phyloP scores from a whole-genome alignment of 2,329 filamentous ascomycete species.

The Colletotrichum sp. region DNA sequence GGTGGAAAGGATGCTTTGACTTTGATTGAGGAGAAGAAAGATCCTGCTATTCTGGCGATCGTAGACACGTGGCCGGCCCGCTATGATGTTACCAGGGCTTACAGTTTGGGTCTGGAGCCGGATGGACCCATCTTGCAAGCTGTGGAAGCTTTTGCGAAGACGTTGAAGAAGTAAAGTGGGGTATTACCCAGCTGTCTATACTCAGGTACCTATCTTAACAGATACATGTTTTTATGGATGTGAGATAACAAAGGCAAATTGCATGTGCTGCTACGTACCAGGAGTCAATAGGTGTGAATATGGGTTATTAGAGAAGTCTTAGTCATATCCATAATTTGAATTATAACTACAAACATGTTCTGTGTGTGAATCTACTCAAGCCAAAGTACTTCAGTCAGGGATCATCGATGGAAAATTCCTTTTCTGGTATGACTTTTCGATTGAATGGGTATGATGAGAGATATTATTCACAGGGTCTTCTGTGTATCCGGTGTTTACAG shows the following conservation, averaged over 20 bases:
- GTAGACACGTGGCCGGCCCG: constrained; percentile 58
- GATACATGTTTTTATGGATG: not conserved
- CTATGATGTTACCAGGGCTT: constrained; percentile 57
- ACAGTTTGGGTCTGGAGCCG: constrained; percentile 53
- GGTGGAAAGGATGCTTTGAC: constrained; percentile 50
- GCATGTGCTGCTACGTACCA: accelerated
- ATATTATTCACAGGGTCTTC: not conserved
- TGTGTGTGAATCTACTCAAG: not conserved
- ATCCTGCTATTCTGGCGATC: constrained; percentile 51
- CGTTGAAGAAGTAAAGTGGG: not conserved
- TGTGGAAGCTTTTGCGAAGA: constrained; percentile 10
- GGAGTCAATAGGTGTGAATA: not conserved
- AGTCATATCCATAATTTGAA: not conserved
- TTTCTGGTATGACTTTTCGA: not conserved
- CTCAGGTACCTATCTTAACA: not conserved
- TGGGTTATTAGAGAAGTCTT: not conserved
- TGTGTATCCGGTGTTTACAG: not conserved
- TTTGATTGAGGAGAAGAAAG: constrained; percentile 52
- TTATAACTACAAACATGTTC: not conserved
- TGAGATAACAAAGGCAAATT: not conserved
- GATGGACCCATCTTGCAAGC: constrained; percentile 35
- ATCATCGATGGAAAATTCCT: not conserved
- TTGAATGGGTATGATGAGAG: not conserved
- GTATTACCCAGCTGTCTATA: not conserved
- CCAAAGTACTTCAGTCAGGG: not conserved